Percentiles rank a stretch among this genome's conserved stretches.
phyloP scores from a whole-genome alignment of 2,329 filamentous ascomycete species.

The Fusarium setosum region DNA sequence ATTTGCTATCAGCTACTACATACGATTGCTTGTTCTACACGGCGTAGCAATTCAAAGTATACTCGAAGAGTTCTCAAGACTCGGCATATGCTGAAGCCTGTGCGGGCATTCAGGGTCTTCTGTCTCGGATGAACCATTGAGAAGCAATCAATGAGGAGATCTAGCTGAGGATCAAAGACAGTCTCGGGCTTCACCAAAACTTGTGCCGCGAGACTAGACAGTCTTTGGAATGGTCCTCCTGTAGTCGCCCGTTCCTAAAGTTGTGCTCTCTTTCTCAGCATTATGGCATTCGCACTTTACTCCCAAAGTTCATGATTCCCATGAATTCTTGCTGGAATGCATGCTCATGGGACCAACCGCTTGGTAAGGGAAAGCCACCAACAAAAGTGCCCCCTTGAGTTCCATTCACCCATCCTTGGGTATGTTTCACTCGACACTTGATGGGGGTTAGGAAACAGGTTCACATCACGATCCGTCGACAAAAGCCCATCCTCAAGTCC shows the following conservation, averaged over 20 bases:
- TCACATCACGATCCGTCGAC: not conserved
- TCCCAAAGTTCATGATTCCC: slow-evolving; percentile 9
- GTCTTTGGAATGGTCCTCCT: not conserved
- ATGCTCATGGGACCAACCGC: not conserved
- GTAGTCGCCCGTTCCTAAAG: not conserved
- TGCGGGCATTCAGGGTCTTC: not conserved
- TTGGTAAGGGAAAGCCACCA: slow-evolving; percentile 1
- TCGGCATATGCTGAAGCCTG: not conserved
- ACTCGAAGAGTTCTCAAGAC: not conserved
- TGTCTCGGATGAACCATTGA: not conserved
- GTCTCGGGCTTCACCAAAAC: not conserved
- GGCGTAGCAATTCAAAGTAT: not conserved
- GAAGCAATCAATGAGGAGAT: not conserved
- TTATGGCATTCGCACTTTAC: slow-evolving; percentile 2
- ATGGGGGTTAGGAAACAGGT: not conserved
- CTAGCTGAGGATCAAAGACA: not conserved
- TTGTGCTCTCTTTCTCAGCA: slow-evolving; percentile 2
- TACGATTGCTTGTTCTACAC: not conserved
- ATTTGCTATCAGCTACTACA: not conserved
- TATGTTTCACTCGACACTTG: not conserved
- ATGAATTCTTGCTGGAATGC: slow-evolving; percentile 1
- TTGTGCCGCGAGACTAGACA: not conserved
- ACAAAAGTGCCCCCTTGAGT: not conserved
- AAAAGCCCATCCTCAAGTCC: not conserved
- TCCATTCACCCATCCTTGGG: not conserved